Evolutionary conservation across 1,284 basidiomycete species (phyloP).

Genomic region (Pseudozyma tsukubaensis): DNA sequence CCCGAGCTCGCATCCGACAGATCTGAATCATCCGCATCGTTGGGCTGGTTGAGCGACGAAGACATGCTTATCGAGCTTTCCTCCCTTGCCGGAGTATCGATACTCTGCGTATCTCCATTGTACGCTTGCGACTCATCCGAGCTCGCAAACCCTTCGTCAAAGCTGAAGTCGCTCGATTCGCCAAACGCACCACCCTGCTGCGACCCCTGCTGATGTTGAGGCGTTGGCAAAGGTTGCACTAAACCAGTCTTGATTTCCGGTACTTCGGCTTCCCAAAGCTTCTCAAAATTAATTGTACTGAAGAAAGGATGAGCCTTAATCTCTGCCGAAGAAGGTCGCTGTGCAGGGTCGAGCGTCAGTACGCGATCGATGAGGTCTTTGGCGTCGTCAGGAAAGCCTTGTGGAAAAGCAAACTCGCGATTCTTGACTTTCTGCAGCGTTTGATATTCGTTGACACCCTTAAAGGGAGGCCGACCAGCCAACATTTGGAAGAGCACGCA

Average conservation of each 20-base stretch:
- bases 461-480: slow-evolving; percentile 73
- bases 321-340: slow-evolving; percentile 32
- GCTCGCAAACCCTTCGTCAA: slow-evolving; percentile 42
- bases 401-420: slow-evolving; percentile 71
- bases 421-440: slow-evolving; percentile 74
- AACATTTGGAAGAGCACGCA: slow-evolving; percentile 74
- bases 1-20: slow-evolving; percentile 27
- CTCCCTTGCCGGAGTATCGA: slow-evolving; percentile 18
- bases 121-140: slow-evolving; percentile 43
- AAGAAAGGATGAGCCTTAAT: slow-evolving; percentile 60
- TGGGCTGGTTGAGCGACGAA: slow-evolving; percentile 1
- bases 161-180: slow-evolving; percentile 44
- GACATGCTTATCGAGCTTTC: slow-evolving; percentile 25
- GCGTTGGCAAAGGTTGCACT: slow-evolving; percentile 26
- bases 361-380: slow-evolving; percentile 70
- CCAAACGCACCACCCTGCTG: neutral
- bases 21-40: slow-evolving; percentile 42
- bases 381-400: slow-evolving; percentile 71
- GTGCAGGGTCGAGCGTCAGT: slow-evolving; percentile 67
- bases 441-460: slow-evolving; percentile 74
- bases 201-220: neutral
- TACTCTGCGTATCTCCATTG: slow-evolving; percentile 41
- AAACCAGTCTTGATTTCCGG: slow-evolving; percentile 48
- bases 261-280: slow-evolving; percentile 48
- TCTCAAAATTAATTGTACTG: slow-evolving; percentile 36